Evolutionary conservation across 306 rosid genomes (phyloP), one percentile per base, ranked within the genome.

Genomic region (Acmispon strigosus): DNA sequence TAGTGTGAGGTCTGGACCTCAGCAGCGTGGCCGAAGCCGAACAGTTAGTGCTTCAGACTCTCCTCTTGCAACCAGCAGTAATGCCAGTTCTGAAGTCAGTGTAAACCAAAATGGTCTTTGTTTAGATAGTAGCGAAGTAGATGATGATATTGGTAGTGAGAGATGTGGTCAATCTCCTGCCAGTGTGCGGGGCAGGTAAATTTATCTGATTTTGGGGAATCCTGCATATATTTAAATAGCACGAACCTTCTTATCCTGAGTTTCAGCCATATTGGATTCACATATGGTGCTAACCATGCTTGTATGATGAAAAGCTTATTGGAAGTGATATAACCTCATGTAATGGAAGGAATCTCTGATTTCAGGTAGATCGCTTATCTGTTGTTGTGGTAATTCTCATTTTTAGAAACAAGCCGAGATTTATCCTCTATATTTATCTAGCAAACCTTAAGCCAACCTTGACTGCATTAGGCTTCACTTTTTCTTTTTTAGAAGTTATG

Each of bases 51-150:
- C 88, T 72, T 90, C 92, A 4, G 96, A 85, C 70, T 92, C 98
- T 27, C 98, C 98, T 56, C 93, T 86, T 57, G 96, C 96, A 62
- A 90, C 96, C 2, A 92, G 98, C 84, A 92, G 98, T 64, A 92
- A 92, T 50, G 98, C 96, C 60, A 90, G 98, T 74, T 92, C 98
- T 12, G 98, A 92, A 83, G 73, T 90, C 72, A 92, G 98, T 47
- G 96, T 90, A 32, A 92, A 92, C 92, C 91, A 92, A 72, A 92
- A 88, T 81, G 95, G 98, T 27, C 48, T 83, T 67, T 90, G 91
- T 82, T 77, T 90, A 64, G 96, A 92, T 64, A 71, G 79, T 78
- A 85, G 84, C 27, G 92, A 88, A 73, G 71, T 85, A 72, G 98
- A 90, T 61, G 98, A 89, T 18, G 96, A 88, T 52, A 80, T 86